Evolutionary conservation across 2,329 filamentous ascomycete genomes (phyloP), one percentile per base, ranked within the genome.

Genomic region (Hortaea werneckii): DNA sequence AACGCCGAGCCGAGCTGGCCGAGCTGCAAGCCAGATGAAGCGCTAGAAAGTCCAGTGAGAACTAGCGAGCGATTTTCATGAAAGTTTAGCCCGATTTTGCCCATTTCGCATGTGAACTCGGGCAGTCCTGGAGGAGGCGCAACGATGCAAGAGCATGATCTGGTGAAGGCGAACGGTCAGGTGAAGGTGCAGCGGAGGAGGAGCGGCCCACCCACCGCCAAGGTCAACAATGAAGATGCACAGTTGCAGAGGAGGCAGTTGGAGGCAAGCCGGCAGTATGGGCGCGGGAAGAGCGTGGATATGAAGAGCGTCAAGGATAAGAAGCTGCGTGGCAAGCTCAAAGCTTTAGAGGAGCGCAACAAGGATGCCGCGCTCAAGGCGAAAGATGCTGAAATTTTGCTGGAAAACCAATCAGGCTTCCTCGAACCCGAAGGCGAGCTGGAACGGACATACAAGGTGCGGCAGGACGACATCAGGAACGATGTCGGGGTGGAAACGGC

Each of bases 361-460:
- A 79, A 88, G 59, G 78, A 83, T 57, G 90, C 90, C 1, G 73
- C 85, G 1, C 67, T 94, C 32, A 83, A 85, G 65, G 88, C 92
- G 11, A 94, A 95, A 67, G 90, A 95, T 73, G 87, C 90, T 20
- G 92, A 98, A 68, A 92, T 98, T 47, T 70, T 98, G 57, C 78
- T 94, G 45, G 90, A 96, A 67, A 87, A 95, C 64, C 79, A 82
- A 5, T 72, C 77, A 8, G 92, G 92, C 5, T 94, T 94, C 58
- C 72, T 98, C 46, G 87, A 96, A 66, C 76, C 90, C 1, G 92
- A 98, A 64, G 77, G 77, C 27, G 89, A 89, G 63, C 74, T 98
- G 50, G 92, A 98, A 66, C 75, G 82, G 62, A 98, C 92, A 13
- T 96, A 94, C 70, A 89, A 87, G 67, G 85, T 95, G 41, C 81